Evolutionary conservation across 768 basidiomycete genomes (phyloP).

Genomic region (Lactarius pseudohatsudake): DNA sequence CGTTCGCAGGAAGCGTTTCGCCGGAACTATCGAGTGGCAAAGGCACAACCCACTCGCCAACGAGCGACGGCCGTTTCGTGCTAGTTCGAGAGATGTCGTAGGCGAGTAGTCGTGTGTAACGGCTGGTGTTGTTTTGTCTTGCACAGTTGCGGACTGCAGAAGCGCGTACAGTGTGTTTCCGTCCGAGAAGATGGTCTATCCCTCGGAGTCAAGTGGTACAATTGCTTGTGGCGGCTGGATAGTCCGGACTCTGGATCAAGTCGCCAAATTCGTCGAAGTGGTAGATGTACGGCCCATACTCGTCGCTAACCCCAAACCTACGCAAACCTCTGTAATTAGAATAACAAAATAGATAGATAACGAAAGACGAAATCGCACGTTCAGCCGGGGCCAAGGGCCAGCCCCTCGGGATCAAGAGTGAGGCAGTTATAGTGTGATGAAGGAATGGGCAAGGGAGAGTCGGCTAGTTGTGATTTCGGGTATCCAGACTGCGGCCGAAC

Average conservation of each 20-base stretch:
- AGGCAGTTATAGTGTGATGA: slow-evolving; percentile 50
- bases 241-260: slow-evolving; percentile 52
- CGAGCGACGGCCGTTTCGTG: slow-evolving; percentile 38
- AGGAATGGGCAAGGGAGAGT: slow-evolving; percentile 48
- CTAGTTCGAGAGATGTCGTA: slow-evolving; percentile 46
- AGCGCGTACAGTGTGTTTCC: slow-evolving; percentile 57
- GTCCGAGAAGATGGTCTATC: slow-evolving; percentile 50
- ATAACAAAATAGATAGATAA: neutral
- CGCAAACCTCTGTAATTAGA: neutral
- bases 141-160: slow-evolving; percentile 60
- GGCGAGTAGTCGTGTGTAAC: slow-evolving; percentile 56
- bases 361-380: slow-evolving; percentile 39
- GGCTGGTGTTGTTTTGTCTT: slow-evolving; percentile 53
- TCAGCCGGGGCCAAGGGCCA: slow-evolving; percentile 57
- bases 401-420: slow-evolving; percentile 54
- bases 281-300: slow-evolving; percentile 69
- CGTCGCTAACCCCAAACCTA: slow-evolving; percentile 65
- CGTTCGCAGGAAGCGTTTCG: slow-evolving; percentile 53
- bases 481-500: slow-evolving; percentile 40
- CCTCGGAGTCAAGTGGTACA: slow-evolving; percentile 51
- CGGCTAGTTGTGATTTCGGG: slow-evolving; percentile 36
- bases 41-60: slow-evolving; percentile 61
- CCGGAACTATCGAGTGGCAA: slow-evolving; percentile 52
- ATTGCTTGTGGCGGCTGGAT: slow-evolving; percentile 60
- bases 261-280: slow-evolving; percentile 47